phyloP scores from a whole-genome alignment of 1,139 yeast genomes.

The Arxiozyma slooffiae region DNA sequence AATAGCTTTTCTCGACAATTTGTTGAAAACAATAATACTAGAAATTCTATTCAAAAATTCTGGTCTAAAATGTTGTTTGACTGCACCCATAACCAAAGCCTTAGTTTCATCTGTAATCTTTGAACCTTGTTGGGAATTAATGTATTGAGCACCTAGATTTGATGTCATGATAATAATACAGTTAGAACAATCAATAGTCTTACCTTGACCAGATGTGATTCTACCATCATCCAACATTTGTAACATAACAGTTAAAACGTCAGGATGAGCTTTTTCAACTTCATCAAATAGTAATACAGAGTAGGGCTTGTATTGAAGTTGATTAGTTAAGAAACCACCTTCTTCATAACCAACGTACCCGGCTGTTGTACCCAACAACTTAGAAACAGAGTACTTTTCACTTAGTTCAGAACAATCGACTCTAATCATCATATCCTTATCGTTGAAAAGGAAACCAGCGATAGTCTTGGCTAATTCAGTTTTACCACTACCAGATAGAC shows the following conservation, averaged over 20 bases:
- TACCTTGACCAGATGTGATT: conserved; percentile 88
- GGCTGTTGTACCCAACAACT: conserved; percentile 93
- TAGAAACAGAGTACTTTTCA: conserved; percentile 93
- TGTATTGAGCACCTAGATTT: conserved; percentile 88
- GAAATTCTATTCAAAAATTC: conserved; percentile 95
- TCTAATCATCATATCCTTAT: conserved; percentile 92
- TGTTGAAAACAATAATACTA: conserved; percentile 83
- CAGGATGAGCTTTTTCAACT: conserved; percentile 99
- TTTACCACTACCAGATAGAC: conserved; percentile 96
- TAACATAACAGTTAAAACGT: conserved; percentile 80
- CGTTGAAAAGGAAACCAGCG: conserved; percentile 91
- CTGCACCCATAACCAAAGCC: conserved; percentile 73
- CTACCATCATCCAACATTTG: conserved; percentile 96
- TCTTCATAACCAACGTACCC: conserved; percentile 98
- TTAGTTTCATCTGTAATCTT: conserved; percentile 58
- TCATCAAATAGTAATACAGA: conserved; percentile 87
- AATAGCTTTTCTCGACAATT: conserved; percentile 83
- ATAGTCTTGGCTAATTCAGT: conserved; percentile 94
- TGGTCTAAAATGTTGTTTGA: conserved; percentile 89
- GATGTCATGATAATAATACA: conserved; percentile 93
- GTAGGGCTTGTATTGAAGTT: conserved; percentile 82
- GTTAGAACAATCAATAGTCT: conserved; percentile 84
- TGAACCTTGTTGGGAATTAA: conserved; percentile 57
- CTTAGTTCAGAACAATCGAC: conserved; percentile 94
- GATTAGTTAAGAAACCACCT: conserved; percentile 93